A percentile compares a stretch with the other conserved stretches of the same genome.
phyloP scores from a whole-genome alignment of 202 grass and related monocot genomes.

The Eragrostis tef region DNA sequence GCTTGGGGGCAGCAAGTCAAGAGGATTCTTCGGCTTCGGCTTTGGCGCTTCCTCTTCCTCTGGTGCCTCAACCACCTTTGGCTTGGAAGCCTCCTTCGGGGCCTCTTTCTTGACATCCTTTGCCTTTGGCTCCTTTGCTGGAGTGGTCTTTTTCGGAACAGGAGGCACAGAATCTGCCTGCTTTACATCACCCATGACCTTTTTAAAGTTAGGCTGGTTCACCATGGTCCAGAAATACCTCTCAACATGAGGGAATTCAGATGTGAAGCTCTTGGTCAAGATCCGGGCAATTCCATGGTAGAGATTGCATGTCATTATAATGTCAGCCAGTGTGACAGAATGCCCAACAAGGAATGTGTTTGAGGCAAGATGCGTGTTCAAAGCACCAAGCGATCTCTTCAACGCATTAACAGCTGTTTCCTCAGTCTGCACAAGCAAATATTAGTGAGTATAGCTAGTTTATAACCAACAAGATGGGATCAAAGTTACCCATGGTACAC shows the following conservation, averaged over 20 bases:
- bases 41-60: conserved; percentile 91
- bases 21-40: conserved; percentile 85
- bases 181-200: conserved; percentile 64
- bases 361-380: conserved; percentile 74
- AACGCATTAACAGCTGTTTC: conserved; percentile 68
- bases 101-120: conserved; percentile 64
- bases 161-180: conserved; percentile 72
- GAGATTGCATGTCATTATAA: conserved; percentile 85
- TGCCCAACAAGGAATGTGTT: conserved; percentile 89
- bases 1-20: conserved; percentile 86
- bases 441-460: not conserved
- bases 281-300: conserved; percentile 59
- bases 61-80: conserved; percentile 58
- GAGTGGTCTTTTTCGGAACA: conserved; percentile 63
- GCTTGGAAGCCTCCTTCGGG: conserved; percentile 64
- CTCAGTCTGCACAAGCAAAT: conserved; percentile 55
- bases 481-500: not conserved
- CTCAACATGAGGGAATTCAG: conserved; percentile 82
- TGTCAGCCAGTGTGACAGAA: conserved; percentile 84
- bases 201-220: no score
- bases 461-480: conserved; percentile 15
- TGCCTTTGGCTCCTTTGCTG: conserved; percentile 61
- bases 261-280: conserved; percentile 79
- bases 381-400: conserved; percentile 71
- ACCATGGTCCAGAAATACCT: conserved; percentile 80